phyloP scores from a whole-genome alignment of 2,329 filamentous ascomycete genomes.

The Aureobasidium sp. region DNA sequence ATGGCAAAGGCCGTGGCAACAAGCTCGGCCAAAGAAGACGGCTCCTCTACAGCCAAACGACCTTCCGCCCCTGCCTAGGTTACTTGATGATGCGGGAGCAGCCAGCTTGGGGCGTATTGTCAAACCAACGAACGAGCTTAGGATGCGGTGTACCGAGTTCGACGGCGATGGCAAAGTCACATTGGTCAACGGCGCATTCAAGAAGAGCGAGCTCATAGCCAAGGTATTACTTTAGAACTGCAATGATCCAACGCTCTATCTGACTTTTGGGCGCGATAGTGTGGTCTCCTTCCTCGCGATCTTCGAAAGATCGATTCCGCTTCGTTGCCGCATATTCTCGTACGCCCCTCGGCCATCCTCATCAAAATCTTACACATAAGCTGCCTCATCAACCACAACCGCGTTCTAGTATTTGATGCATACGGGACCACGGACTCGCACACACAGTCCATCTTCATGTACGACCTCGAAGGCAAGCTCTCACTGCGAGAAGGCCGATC shows the following conservation, averaged over 20 bases:
- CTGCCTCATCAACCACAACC: constrained; percentile 89
- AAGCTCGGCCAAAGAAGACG: not conserved
- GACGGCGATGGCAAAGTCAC: constrained; percentile 89
- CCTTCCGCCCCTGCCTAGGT: constrained; percentile 44
- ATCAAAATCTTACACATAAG: constrained; percentile 95
- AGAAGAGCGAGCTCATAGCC: constrained; percentile 93
- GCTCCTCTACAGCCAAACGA: constrained; percentile 10
- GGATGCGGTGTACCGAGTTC: constrained; percentile 88
- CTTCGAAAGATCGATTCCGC: constrained; percentile 96
- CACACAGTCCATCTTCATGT: constrained; percentile 95
- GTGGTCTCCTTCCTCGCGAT: constrained; percentile 87
- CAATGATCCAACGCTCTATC: not conserved
- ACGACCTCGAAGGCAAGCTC: constrained; percentile 88
- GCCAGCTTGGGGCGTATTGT: constrained; percentile 54
- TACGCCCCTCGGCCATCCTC: constrained; percentile 86
- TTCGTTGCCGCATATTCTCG: constrained; percentile 87
- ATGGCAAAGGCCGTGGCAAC: constrained; percentile 11
- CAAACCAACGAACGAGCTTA: constrained; percentile 76
- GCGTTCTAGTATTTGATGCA: constrained; percentile 90
- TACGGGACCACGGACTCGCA: constrained; percentile 93
- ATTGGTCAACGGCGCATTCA: constrained; percentile 89
- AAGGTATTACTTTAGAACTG: constrained; percentile 52
- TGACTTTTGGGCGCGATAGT: constrained; percentile 44
- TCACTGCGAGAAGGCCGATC: constrained; percentile 63
- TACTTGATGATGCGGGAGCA: constrained; percentile 52